These are phyloP conservation scores for Somion occarium DNA, from an alignment of 1,284 basidiomycete species.

Conservation along the genomic window DNA sequence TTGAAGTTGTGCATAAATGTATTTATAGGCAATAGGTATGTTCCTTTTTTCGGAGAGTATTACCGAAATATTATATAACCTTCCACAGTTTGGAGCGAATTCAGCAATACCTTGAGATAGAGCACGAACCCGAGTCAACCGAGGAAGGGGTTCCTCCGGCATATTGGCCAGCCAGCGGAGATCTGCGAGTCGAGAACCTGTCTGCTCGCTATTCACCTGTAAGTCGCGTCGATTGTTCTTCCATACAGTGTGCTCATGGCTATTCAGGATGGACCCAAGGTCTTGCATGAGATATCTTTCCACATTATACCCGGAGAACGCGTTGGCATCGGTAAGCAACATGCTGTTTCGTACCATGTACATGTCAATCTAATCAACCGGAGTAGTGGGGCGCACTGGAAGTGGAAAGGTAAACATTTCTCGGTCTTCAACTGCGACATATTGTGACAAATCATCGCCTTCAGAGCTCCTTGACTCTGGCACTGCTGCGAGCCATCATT, in stretches of 20 bases:
- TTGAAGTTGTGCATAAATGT: neutral
- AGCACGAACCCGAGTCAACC: slow-evolving; percentile 59
- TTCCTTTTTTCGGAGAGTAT: neutral
- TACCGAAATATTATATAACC: neutral
- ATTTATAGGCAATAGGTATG: slow-evolving; percentile 2
- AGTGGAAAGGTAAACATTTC: slow-evolving; percentile 7
- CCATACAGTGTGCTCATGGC: neutral
- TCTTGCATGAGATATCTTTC: slow-evolving; percentile 44
- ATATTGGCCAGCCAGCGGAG: slow-evolving; percentile 73
- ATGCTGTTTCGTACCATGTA: neutral
- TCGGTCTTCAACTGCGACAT: no score
- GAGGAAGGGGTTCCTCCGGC: slow-evolving; percentile 58
- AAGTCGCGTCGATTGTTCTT: slow-evolving; percentile 16
- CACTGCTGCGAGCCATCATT: slow-evolving; percentile 40
- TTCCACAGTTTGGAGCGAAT: slow-evolving; percentile 40
- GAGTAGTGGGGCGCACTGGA: slow-evolving; percentile 5
- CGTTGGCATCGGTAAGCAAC: slow-evolving; percentile 44
- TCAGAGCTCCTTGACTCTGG: slow-evolving; percentile 39
- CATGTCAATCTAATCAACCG: neutral
- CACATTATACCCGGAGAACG: slow-evolving; percentile 45
- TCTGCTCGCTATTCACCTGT: slow-evolving; percentile 47
- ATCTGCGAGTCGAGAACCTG: slow-evolving; percentile 55
- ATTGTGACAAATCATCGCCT: neutral
- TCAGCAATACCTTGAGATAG: slow-evolving; percentile 64
- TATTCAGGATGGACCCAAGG: slow-evolving; percentile 33